These are phyloP conservation scores for Sporodiniella umbellata DNA, from an alignment of 371 early-diverging fungal genomes.

Conservation along the genomic window DNA sequence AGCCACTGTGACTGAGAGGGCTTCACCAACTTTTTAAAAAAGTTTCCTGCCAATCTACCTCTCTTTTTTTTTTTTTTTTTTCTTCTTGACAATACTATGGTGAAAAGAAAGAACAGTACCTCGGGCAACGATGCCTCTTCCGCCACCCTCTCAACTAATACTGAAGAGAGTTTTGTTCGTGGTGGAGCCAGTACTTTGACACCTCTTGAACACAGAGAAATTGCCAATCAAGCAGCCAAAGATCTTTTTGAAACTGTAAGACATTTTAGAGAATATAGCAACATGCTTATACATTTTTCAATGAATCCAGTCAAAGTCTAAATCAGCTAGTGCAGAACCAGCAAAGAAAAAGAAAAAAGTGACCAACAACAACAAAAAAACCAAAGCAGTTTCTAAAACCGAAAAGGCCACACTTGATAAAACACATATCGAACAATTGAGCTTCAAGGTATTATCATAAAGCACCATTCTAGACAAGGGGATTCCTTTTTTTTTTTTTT, in stretches of 20 bases:
- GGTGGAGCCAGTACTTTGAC: constrained; percentile 81
- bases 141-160: constrained; percentile 16
- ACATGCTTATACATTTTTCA: not conserved
- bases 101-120: constrained; percentile 15
- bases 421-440: constrained; percentile 50
- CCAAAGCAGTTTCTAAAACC: constrained; percentile 15
- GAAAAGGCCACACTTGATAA: constrained; percentile 41
- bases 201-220: constrained; percentile 80
- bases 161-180: constrained; percentile 68
- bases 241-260: constrained; percentile 51
- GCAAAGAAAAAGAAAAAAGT: constrained; percentile 57
- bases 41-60: no score
- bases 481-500: no score
- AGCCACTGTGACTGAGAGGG: no score
- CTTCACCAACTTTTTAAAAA: no score
- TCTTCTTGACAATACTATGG: constrained; percentile 4
- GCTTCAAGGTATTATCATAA: constrained; percentile 49
- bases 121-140: constrained; percentile 14
- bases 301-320: not conserved
- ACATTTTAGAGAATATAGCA: no score
- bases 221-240: constrained; percentile 67
- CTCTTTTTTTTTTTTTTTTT: not conserved
- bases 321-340: constrained; percentile 25
- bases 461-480: no score
- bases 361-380: constrained; percentile 25